phyloP scores from a whole-genome alignment of 805 yeast genomes.

The Candida methanosorbosa region DNA sequence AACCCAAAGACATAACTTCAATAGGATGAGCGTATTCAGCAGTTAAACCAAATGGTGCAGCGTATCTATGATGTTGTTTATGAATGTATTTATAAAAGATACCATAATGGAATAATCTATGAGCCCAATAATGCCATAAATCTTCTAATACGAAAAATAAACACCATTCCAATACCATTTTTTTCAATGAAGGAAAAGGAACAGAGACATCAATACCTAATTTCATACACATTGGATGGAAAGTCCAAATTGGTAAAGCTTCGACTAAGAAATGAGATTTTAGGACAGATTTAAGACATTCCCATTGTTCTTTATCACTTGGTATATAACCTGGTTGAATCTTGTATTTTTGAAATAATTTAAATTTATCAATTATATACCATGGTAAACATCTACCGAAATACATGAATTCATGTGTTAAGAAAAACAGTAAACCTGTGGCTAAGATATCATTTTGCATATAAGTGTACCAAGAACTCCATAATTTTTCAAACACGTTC shows the following conservation, averaged over 20 bases:
- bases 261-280: slow-evolving; percentile 50
- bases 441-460: slow-evolving; percentile 48
- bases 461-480: slow-evolving; percentile 50
- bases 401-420: slow-evolving; percentile 47
- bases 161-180: slow-evolving; percentile 35
- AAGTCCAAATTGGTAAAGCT: slow-evolving; percentile 54
- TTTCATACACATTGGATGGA: slow-evolving; percentile 45
- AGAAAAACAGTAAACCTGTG: slow-evolving; percentile 46
- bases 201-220: slow-evolving; percentile 41
- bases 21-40: slow-evolving; percentile 57
- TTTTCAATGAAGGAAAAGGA: slow-evolving; percentile 41
- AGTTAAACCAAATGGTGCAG: slow-evolving; percentile 54
- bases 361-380: slow-evolving; percentile 44
- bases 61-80: slow-evolving; percentile 52
- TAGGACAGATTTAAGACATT: slow-evolving; percentile 48
- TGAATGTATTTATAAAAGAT: slow-evolving; percentile 49
- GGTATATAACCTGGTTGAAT: slow-evolving; percentile 47
- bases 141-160: slow-evolving; percentile 47
- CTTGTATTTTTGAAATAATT: slow-evolving; percentile 43
- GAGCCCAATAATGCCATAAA: slow-evolving; percentile 55
- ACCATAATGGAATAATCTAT: slow-evolving; percentile 47
- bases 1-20: slow-evolving; percentile 48
- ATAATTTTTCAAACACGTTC: slow-evolving; percentile 33
- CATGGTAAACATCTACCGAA: slow-evolving; percentile 54
- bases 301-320: slow-evolving; percentile 51